Base-by-base conservation (phyloP, 2,329 filamentous ascomycete species). In the Trichoderma cornu-damae region DNA sequence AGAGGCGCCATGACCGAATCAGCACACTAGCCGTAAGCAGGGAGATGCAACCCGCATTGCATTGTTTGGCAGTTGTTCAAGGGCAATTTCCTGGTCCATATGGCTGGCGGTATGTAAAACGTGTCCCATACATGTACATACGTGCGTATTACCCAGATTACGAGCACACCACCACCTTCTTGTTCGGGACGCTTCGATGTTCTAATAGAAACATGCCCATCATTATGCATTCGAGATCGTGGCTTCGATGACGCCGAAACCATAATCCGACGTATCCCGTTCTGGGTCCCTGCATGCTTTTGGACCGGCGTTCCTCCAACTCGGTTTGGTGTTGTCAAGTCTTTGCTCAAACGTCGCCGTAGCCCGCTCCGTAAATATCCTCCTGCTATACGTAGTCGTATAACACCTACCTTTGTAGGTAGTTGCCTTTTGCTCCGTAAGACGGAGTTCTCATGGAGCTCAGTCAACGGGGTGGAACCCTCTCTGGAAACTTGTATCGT, bases 121-220 rank as follows among this genome's bases (percentile, higher is more conserved):
- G 30, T 47, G 40, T 47, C 14, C 30, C 32, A 47, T 11, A n/a
- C n/a, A n/a, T n/a, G n/a, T n/a, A n/a, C n/a, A n/a, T n/a, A n/a
- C n/a, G n/a, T n/a, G n/a, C n/a, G n/a, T n/a, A 55, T 55, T 47
- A 46, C 6, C 38, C 40, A 54, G 38, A 46, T 26, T 55, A n/a
- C 28, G 42, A 46, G 32, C 52, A 46, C 40, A 55, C 52, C 40
- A 55, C 52, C 52, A 54, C 30, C 50, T 54, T 54, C 30, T 20
- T 18, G 26, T 20, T 18, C 9, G 38, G n/a, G 26, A 5, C 40
- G n/a, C 3, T 16, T 28, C 32, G 11, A 14, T 16, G 16, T n/a
- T 42, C 52, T 28, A 30, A 47, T 32, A 24, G 49, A 37, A 20
- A 11, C 51, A n/a, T 26, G 30, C 24, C 16, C n/a, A 30, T 11